Base-by-base conservation (phyloP, 169 alveolate genomes). In the Cryptosporidium sp. region DNA sequence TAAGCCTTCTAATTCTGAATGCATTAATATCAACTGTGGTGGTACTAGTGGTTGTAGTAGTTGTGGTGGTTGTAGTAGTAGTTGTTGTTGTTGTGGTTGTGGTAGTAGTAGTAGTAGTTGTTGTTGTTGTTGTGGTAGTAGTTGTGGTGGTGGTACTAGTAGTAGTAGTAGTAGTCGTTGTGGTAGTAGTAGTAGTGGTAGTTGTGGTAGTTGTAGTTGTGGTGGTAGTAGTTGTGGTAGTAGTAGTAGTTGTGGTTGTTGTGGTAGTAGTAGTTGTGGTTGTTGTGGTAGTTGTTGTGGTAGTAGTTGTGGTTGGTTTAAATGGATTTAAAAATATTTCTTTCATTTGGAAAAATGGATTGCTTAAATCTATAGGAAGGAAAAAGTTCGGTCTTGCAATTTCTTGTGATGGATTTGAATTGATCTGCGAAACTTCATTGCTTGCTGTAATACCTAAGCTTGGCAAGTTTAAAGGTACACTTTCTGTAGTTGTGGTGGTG, bases 231-330 rank as follows among this genome's bases (percentile, higher is more conserved):
- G n/a, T n/a, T n/a, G n/a, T n/a, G n/a, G n/a, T n/a, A n/a, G n/a
- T n/a, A n/a, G n/a, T 59, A 69, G 75, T 29, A 1, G 75, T 69
- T 16, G 75, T 69, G 23, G 59, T 69, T 0, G 84, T 69, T 0
- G 84, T 69, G 0, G 84, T 69, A 0, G 84, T 41, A 41, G 84
- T 69, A 37, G 84, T 69, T 0, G 84, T 69, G 10, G 84, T 69
- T 37, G 84, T n/a, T n/a, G n/a, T n/a, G n/a, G n/a, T n/a, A n/a
- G n/a, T n/a, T n/a, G n/a, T n/a, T n/a, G n/a, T n/a, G n/a, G n/a
- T n/a, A n/a, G n/a, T n/a, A n/a, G n/a, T n/a, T n/a, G n/a, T n/a
- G n/a, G n/a, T n/a, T 70, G 31, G 84, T 4, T 39, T 39, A 39
- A 39, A 39, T 39, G 45, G 45, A 39, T 39, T 39, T 4, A 39